These are phyloP conservation scores for Pittosporum tobira DNA, from an alignment of 129 eudicot species.

Conservation along the genomic window DNA sequence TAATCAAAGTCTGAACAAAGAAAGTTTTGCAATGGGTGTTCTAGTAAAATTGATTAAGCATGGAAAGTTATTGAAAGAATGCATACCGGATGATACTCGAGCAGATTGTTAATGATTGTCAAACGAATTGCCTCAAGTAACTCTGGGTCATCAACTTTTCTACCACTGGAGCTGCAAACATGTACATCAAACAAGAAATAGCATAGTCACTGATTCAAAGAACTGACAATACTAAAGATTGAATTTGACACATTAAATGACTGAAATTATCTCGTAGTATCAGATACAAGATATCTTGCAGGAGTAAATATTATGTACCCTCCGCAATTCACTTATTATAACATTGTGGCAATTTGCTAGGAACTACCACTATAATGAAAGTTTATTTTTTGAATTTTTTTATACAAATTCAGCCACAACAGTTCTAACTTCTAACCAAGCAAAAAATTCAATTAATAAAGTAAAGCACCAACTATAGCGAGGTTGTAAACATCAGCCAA, in stretches of 20 bases:
- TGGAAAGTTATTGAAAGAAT: not conserved
- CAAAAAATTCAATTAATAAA: not conserved
- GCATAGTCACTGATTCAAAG: not conserved
- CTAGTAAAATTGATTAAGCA: constrained; percentile 6
- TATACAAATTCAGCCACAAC: not conserved
- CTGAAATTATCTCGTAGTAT: not conserved
- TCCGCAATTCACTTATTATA: no score
- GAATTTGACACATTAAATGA: not conserved
- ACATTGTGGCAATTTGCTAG: no score
- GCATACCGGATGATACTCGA: constrained; percentile 83
- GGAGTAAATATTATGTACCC: not conserved
- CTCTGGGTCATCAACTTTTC: constrained; percentile 89
- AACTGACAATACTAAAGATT: not conserved
- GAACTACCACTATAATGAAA: not conserved
- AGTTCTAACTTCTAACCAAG: not conserved
- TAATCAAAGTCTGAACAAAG: not conserved
- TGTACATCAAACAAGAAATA: constrained; percentile 8
- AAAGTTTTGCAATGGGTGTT: not conserved
- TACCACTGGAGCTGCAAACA: constrained; percentile 58
- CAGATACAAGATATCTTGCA: not conserved
- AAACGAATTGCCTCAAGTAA: constrained; percentile 90
- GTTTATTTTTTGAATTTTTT: not conserved
- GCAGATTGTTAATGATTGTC: constrained; percentile 80
- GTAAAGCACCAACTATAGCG: no score
- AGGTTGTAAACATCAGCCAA: not conserved